Conservation (phyloP, 192 early-diverging fungal species). For the Entomortierella chlamydospora region DNA sequence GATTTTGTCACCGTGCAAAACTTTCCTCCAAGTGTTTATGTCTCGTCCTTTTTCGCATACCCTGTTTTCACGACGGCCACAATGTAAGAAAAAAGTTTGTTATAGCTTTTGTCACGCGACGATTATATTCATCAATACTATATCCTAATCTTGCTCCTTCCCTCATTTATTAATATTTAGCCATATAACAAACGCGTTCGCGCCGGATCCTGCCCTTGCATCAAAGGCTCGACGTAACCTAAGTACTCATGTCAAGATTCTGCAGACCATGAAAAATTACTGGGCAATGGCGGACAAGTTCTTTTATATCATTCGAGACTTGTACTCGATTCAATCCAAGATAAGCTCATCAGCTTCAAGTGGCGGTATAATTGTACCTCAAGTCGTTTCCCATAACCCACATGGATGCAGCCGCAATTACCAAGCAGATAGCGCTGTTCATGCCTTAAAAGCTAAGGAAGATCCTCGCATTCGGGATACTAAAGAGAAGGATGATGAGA, state of each 20-base stretch:
- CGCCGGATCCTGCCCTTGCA: slow-evolving; percentile 48
- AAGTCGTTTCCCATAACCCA: slow-evolving; percentile 36
- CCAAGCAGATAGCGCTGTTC: slow-evolving; percentile 11
- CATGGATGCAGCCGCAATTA: slow-evolving; percentile 25
- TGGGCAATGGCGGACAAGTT: slow-evolving; percentile 69
- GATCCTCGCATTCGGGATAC: neutral
- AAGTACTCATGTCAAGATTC: slow-evolving; percentile 49
- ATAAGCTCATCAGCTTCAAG: slow-evolving; percentile 38
- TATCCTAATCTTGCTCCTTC: neutral
- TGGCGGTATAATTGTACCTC: slow-evolving; percentile 34
- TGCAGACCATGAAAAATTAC: slow-evolving; percentile 56
- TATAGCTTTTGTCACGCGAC: too few species aligned
- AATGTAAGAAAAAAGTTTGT: slow-evolving; percentile 50
- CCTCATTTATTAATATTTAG: neutral
- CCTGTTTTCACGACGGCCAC: slow-evolving; percentile 63
- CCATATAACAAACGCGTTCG: slow-evolving; percentile 62
- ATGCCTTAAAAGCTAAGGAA: slow-evolving; percentile 10
- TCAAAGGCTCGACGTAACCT: slow-evolving; percentile 55
- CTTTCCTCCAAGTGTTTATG: slow-evolving; percentile 46
- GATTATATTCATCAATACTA: too few species aligned
- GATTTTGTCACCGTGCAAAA: slow-evolving; percentile 24
- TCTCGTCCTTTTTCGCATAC: slow-evolving; percentile 59
- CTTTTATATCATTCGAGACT: slow-evolving; percentile 53
- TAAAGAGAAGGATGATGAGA: slow-evolving; percentile 2
- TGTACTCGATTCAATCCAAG: slow-evolving; percentile 54